Base-by-base conservation (phyloP, 1,139 yeast genomes). In the Blastobotrys buckinghamii region DNA sequence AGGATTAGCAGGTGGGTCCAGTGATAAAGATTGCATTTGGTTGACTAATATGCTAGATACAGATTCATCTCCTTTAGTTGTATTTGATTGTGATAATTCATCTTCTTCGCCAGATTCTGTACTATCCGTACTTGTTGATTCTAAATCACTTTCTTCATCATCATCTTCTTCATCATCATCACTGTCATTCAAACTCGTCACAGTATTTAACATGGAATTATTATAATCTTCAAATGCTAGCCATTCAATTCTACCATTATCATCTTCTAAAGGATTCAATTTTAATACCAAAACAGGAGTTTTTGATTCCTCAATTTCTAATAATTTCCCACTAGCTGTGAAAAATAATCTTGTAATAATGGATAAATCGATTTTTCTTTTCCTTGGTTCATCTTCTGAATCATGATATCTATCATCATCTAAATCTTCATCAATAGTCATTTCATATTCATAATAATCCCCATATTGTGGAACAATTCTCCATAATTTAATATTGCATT, bases 341-440 rank as follows among this genome's bases (percentile, higher is more conserved):
- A 84, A 86, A 56, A 83, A 86, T 50, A 84, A 65, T 52, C 82
- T 72, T 6, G 74, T 68, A 2, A 85, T 70, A 2, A 69, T 61
- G 9, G 69, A 61, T 2, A 82, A 65, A 42, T 76, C 73, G 30
- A 76, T 62, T 2, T 52, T 53, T 2, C 59, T 53, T 20, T 68
- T 61, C 16, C 70, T 76, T 5, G 65, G 68, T 17, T 69, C 76
- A 9, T 66, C 69, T 7, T 75, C 78, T 12, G 71, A 76, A 10
- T 81, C 84, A 59, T 86, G 95, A 59, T 83, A 86, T 50, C 95
- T 68, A 0, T 79, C 88, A 64, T 86, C 95, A 59, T 84, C 74
- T 51, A 82, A 79, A 58, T 77, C 77, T 59, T 86, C 94, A 2
- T 62, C 64, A 1, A 86, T 69, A 10, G 61, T 65, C 35, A 86